These are phyloP conservation scores for Gossypium australe DNA, from an alignment of 345 rosid genomes.

Conservation along the genomic window DNA sequence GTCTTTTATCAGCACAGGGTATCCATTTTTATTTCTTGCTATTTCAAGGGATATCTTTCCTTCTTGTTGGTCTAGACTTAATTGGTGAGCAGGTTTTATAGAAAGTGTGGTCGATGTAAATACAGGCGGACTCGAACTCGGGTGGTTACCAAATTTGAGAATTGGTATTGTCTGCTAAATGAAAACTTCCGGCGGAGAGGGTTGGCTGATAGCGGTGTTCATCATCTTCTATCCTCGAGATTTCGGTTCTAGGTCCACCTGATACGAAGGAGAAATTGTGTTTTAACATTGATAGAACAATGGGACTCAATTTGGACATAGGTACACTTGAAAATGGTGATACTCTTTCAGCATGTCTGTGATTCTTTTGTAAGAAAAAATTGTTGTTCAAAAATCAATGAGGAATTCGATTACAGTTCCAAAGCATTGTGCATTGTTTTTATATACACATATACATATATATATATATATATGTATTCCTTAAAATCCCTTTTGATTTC, in stretches of 20 bases:
- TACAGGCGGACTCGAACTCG: not conserved
- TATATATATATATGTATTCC: not conserved
- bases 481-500: not conserved
- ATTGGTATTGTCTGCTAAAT: not conserved
- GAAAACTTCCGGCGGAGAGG: not conserved
- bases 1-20: conserved; percentile 91
- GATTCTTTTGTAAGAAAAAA: conserved; percentile 53
- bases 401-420: conserved; percentile 24
- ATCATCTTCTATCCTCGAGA: not conserved
- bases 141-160: no score
- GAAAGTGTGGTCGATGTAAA: conserved; percentile 3
- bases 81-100: conserved; percentile 80
- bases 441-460: no score
- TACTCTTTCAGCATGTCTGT: not conserved
- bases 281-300: conserved; percentile 12
- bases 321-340: conserved; percentile 14
- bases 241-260: conserved; percentile 10
- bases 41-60: conserved; percentile 91
- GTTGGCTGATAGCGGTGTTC: not conserved
- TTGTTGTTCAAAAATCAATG: conserved; percentile 21
- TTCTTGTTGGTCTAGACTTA: conserved; percentile 88
- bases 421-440: conserved; percentile 1
- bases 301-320: conserved; percentile 12
- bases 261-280: conserved; percentile 11
- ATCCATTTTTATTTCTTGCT: conserved; percentile 96